Evolutionary conservation across 257 asterid genomes (phyloP).

Genomic region (Fraxinus excelsior): DNA sequence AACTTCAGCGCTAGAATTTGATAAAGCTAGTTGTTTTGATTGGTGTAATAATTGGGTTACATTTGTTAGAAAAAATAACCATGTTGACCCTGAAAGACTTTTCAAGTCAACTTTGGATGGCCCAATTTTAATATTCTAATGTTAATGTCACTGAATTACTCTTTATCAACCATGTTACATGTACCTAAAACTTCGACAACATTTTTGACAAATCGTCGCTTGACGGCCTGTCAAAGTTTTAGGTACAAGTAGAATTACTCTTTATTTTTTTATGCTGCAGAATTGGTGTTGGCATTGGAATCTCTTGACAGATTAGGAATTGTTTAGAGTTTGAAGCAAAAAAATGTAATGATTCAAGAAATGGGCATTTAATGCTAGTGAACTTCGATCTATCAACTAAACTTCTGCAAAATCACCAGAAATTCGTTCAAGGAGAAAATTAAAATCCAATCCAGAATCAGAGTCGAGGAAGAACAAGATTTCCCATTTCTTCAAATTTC

Average conservation of each 20-base stretch:
- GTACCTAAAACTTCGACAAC: too few species aligned
- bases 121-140: background rate
- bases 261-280: constrained; percentile 61
- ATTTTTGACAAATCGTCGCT: too few species aligned
- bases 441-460: background rate
- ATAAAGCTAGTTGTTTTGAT: background rate
- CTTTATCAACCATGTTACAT: too few species aligned
- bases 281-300: constrained; percentile 77
- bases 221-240: too few species aligned
- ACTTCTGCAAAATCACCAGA: constrained; percentile 51
- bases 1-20: constrained; percentile 3
- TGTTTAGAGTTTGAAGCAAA: constrained; percentile 91
- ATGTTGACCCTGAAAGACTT: background rate
- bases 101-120: background rate
- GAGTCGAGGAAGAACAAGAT: constrained; percentile 22
- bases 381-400: constrained; percentile 42
- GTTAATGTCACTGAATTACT: constrained; percentile 49
- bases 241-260: too few species aligned
- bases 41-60: background rate
- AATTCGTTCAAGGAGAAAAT: background rate
- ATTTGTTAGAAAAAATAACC: too few species aligned
- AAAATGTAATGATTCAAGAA: constrained; percentile 89
- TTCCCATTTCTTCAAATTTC: constrained; percentile 29
- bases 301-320: constrained; percentile 73
- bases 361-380: constrained; percentile 18